phyloP scores from a whole-genome alignment of 2,329 filamentous ascomycete species.

The Drechslerella coelobrocha region DNA sequence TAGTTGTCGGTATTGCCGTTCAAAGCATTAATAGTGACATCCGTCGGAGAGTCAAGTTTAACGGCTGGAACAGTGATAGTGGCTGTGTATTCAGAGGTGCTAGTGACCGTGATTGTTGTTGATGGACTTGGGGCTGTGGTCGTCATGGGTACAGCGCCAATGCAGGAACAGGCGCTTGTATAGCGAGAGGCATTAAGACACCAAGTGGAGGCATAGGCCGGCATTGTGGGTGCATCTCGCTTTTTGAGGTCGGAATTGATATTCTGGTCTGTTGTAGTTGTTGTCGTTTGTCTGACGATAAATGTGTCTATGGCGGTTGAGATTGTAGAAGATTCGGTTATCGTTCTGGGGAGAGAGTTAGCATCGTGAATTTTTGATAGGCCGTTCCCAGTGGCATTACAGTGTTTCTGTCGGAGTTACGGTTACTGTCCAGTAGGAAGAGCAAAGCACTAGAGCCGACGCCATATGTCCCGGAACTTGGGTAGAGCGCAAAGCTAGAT shows the following conservation, averaged over 20 bases:
- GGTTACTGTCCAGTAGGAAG: too few relatives aligned
- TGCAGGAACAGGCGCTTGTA: constrained; percentile 5
- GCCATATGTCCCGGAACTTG: too few relatives aligned
- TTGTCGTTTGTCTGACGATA: not conserved
- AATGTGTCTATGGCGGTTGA: not conserved
- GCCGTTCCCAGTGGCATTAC: too few relatives aligned
- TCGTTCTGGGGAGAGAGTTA: too few relatives aligned
- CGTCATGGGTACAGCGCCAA: not conserved
- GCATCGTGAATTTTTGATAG: too few relatives aligned
- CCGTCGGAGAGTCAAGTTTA: constrained; percentile 4
- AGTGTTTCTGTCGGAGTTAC: too few relatives aligned
- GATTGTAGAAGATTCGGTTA: too few relatives aligned
- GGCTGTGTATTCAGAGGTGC: too few relatives aligned
- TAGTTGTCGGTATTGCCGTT: constrained; percentile 2
- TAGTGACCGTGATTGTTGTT: too few relatives aligned
- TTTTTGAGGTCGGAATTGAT: not conserved
- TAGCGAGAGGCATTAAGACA: not conserved
- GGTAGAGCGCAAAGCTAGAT: not conserved
- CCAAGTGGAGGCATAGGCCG: not conserved
- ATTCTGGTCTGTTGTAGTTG: not conserved
- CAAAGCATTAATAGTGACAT: not conserved
- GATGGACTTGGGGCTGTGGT: not conserved
- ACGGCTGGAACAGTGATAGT: too few relatives aligned
- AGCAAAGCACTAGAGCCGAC: too few relatives aligned
- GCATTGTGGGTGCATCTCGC: not conserved